A percentile compares a stretch with the other conserved stretches of the same genome.
Conservation (phyloP, 306 rosid species). For the Medicago truncatula region DNA sequence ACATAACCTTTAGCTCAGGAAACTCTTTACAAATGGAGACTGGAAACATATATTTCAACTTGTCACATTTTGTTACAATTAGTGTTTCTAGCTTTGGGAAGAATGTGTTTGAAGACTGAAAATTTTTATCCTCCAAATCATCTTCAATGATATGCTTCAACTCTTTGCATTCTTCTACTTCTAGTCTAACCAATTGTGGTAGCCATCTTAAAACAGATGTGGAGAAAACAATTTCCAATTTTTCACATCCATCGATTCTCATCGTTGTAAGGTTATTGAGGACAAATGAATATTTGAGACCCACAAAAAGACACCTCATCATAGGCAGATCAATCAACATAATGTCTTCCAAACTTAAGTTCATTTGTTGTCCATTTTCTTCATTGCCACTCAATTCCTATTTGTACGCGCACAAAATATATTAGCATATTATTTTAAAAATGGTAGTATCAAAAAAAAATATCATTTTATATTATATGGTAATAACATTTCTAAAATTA, state of each 20-base stretch:
- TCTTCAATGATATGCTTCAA: slow-evolving; percentile 33
- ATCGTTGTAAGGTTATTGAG: background rate
- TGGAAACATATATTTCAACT: too few relatives aligned
- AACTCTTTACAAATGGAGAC: background rate
- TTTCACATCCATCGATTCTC: background rate
- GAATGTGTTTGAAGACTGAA: too few relatives aligned
- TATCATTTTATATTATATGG: too few relatives aligned
- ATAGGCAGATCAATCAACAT: background rate
- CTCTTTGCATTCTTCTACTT: background rate
- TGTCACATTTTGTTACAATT: too few relatives aligned
- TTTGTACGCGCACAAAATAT: too few relatives aligned
- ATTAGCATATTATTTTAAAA: too few relatives aligned
- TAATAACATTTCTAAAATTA: too few relatives aligned
- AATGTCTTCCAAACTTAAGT: too few relatives aligned
- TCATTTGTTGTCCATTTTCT: background rate
- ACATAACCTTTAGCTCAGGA: background rate
- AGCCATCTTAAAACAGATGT: background rate
- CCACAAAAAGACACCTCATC: background rate
- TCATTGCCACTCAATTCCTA: background rate
- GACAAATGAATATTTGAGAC: background rate
- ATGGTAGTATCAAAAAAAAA: too few relatives aligned
- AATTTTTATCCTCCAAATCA: background rate
- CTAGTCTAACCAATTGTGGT: background rate
- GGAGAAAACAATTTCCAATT: slow-evolving; percentile 4
- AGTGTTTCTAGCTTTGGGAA: too few relatives aligned